Evolutionary conservation across 306 rosid genomes (phyloP).

Genomic region (Cicer yamashitae): DNA sequence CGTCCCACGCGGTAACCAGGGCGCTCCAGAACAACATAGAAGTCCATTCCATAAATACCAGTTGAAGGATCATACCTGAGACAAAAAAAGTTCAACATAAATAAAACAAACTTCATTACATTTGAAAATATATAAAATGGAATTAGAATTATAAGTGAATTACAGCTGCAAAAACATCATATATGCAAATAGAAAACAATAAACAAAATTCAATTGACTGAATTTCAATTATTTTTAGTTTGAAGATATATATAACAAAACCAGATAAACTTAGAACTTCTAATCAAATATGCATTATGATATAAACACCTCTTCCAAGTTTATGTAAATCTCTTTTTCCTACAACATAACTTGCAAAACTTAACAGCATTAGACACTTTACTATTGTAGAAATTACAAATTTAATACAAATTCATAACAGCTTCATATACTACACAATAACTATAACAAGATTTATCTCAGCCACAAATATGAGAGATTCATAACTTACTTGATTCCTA

Average conservation of each 20-base stretch:
- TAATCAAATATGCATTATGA: no score
- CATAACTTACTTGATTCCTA: constrained; percentile 77
- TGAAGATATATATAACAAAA: background rate
- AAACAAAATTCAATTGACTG: background rate
- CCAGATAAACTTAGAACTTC: no score
- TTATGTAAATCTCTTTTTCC: no score
- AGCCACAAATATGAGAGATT: background rate
- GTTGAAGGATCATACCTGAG: constrained; percentile 88
- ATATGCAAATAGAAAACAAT: background rate
- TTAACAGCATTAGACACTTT: background rate
- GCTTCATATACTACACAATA: background rate
- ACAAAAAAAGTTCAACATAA: background rate
- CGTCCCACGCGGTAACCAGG: constrained; percentile 51
- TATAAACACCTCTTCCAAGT: no score
- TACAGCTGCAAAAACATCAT: background rate
- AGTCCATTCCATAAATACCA: constrained; percentile 91
- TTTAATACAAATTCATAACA: background rate
- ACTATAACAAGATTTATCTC: background rate
- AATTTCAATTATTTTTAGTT: no score
- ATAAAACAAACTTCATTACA: background rate
- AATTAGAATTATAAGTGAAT: background rate
- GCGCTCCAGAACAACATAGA: constrained; percentile 81
- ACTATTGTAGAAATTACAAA: background rate
- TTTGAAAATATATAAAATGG: no score
- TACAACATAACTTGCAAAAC: no score